Base-by-base conservation (phyloP, 257 asterid genomes). In the Echites panduratus region DNA sequence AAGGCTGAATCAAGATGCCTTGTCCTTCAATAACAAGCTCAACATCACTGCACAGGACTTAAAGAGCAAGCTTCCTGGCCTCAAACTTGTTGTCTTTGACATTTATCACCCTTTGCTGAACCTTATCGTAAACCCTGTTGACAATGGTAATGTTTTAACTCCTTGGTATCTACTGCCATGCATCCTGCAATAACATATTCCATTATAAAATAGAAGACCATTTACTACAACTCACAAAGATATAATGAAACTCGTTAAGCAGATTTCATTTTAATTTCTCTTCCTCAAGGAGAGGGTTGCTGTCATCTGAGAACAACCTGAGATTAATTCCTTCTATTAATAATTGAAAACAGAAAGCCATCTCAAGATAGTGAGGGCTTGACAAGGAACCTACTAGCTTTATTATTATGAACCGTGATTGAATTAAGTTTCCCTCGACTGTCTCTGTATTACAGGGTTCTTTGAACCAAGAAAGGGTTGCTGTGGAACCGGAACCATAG, bases 51-150 rank as follows among this genome's bases (percentile, higher is more conserved):
- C 98, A 35, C 89, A 80, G 40, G 65, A 66, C 69, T 29, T 92
- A 76, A 88, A 84, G 86, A 77, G 79, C 76, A 84, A n/a, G 59
- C 80, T 85, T 67, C 86, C 85, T 2, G 96, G 90, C 13, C 80
- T 90, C 72, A 92, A 86, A 69, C 90, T 92, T n/a, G 96, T 92
- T 12, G 96, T 87, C 43, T 92, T 92, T 20, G 88, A 89, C 75
- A 90, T 92, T 75, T 92, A 87, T 80, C 78, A 82, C n/a, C 96
- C 96, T 68, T 90, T 92, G 22, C 77, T 84, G 2, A 89, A 87
- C 29, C 78, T 88, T 77, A 86, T 89, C 70, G 20, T 77, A n/a
- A 85, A 76, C 64, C 96, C 96, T 22, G 61, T 73, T 1, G 89
- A 88, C 9, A 76, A 68, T 3, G 97, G 97, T 91, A 81, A 66